These are phyloP conservation scores for Neofusicoccum umdonicola DNA, from an alignment of 2,329 filamentous ascomycete species.

Conservation along the genomic window DNA sequence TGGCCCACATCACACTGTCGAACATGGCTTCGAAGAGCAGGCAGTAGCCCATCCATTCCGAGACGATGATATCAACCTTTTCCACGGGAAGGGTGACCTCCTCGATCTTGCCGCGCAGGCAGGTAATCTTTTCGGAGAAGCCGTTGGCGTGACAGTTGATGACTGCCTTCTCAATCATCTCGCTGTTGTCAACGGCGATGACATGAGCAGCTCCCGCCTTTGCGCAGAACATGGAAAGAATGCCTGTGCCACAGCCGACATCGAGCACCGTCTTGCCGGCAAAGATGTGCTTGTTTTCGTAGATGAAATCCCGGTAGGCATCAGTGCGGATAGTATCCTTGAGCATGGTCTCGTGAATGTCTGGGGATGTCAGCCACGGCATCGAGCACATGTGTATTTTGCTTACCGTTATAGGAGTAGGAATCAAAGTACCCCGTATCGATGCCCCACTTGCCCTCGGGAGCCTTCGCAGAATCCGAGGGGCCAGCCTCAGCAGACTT, in stretches of 20 bases:
- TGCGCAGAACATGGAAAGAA: slow-evolving; percentile 92
- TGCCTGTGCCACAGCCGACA: slow-evolving; percentile 79
- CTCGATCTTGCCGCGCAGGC: slow-evolving; percentile 81
- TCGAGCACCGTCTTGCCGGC: slow-evolving; percentile 83
- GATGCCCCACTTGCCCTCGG: slow-evolving; percentile 50
- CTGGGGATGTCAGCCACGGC: slow-evolving; percentile 41
- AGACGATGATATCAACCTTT: slow-evolving; percentile 90
- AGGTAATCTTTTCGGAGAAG: slow-evolving; percentile 71
- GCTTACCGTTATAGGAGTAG: slow-evolving; percentile 66
- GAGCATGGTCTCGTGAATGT: slow-evolving; percentile 94
- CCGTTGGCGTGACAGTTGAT: slow-evolving; percentile 83
- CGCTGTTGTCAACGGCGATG: slow-evolving; percentile 87
- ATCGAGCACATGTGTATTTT: neutral
- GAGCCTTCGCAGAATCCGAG: slow-evolving; percentile 10
- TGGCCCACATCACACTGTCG: slow-evolving; percentile 82
- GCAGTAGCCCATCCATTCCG: slow-evolving; percentile 97
- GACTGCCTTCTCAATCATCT: slow-evolving; percentile 81
- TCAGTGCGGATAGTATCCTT: slow-evolving; percentile 87
- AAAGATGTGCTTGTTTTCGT: slow-evolving; percentile 85
- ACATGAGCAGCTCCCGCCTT: slow-evolving; percentile 83
- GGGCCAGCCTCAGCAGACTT: slow-evolving; percentile 30
- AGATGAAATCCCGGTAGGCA: slow-evolving; percentile 92
- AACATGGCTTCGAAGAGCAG: slow-evolving; percentile 95
- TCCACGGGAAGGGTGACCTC: slow-evolving; percentile 72
- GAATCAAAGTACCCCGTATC: slow-evolving; percentile 60